Base-by-base conservation (phyloP, 2,329 filamentous ascomycete genomes). In the Epichloe scottii region DNA sequence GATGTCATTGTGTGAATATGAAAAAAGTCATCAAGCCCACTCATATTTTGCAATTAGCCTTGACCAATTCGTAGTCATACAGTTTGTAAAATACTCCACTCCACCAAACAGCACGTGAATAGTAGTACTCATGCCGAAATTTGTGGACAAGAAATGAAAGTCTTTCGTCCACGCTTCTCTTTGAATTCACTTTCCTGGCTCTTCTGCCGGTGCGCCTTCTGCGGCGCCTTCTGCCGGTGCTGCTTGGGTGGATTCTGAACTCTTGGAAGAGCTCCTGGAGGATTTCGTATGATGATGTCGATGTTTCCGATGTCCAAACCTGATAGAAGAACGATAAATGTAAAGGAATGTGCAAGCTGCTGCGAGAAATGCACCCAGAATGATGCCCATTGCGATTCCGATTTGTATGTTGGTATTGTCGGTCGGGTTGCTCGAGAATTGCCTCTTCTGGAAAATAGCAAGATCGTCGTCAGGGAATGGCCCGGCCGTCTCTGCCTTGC, bases 371-470 rank as follows among this genome's bases (percentile, higher is more conserved):
- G 66, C 57, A 26, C 64, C 64, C 19, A 73, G 59, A 4, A 69
- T 59, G 40, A 74, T 59, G 52, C 67, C 71, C 43, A 74, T 66
- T 3, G 70, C 63, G 52, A 72, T 61, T 50, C 71, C 71, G 50
- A 72, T 73, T 35, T 66, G 69, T 49, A 65, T 62, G 56, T 72
- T 69, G 35, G 63, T 66, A 39, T 68, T 64, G 15, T 65, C 57
- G 44, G 56, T 49, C 5, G 59, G 55, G 42, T 59, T 58, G 35
- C 54, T 53, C 35, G 61, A 62, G 51, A 62, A 60, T 47, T 64
- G 62, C 15, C 61, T 58, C 46, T 54, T 55, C n/a, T 46, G 26
- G 26, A 59, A 35, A 38, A n/a, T n/a, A 38, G 37, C 14, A n/a
- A n/a, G 17, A 5, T 38, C 14, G 15, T n/a, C n/a, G 37, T n/a